Conservation (phyloP, 768 basidiomycete genomes). For the Kwoniella sp. region DNA sequence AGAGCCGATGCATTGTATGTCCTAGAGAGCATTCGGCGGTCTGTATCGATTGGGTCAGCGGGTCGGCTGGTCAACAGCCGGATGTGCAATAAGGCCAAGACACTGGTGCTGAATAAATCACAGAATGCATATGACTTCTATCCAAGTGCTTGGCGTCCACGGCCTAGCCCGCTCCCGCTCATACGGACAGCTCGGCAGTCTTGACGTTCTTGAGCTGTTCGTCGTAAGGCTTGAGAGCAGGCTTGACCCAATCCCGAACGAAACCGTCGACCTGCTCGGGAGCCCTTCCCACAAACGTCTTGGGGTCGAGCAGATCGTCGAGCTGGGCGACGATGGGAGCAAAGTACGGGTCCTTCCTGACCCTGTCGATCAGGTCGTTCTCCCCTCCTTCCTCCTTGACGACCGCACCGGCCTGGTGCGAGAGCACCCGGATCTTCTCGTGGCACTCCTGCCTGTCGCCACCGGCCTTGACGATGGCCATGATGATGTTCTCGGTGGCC, state of each 20-base stretch:
- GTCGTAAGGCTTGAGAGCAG: slow-evolving; percentile 60
- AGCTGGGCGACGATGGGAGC: slow-evolving; percentile 76
- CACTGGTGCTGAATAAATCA: too few relatives aligned
- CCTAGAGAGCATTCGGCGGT: slow-evolving; percentile 5
- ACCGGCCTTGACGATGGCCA: slow-evolving; percentile 89
- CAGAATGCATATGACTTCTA: not conserved
- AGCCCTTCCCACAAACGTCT: slow-evolving; percentile 86
- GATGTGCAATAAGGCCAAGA: too few relatives aligned
- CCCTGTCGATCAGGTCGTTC: slow-evolving; percentile 90
- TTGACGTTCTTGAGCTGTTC: slow-evolving; percentile 49
- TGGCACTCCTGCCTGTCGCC: slow-evolving; percentile 96
- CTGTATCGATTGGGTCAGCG: not conserved
- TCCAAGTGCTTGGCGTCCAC: not conserved
- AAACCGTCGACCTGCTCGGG: slow-evolving; percentile 92
- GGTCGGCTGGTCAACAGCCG: not conserved
- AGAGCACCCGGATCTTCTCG: slow-evolving; percentile 89
- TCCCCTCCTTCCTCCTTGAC: slow-evolving; percentile 91
- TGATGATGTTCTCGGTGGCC: slow-evolving; percentile 99
- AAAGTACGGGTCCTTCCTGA: slow-evolving; percentile 79
- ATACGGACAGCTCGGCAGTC: slow-evolving; percentile 52
- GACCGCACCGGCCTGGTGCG: slow-evolving; percentile 87
- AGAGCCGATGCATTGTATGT: too few relatives aligned
- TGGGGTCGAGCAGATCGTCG: slow-evolving; percentile 73
- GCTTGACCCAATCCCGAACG: slow-evolving; percentile 76
- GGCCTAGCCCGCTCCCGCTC: too few relatives aligned